Evolutionary conservation across 2,329 filamentous ascomycete species (phyloP).

Genomic region (Tricladium varicosporioides): DNA sequence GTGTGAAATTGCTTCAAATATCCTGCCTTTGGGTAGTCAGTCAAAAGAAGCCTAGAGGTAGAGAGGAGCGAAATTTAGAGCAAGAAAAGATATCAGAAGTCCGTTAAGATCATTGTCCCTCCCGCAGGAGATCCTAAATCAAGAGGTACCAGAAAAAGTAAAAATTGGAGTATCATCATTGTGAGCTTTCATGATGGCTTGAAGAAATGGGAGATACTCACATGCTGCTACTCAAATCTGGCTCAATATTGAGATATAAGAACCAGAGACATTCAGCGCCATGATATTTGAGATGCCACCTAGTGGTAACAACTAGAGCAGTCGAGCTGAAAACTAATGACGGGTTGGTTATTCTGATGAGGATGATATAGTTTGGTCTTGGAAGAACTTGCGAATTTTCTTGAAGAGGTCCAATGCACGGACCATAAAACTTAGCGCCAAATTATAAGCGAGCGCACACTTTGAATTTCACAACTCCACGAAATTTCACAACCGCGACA

Average conservation of each 20-base stretch:
- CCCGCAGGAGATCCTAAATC: conserved; percentile 57
- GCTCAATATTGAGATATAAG: too few relatives aligned
- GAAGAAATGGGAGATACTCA: conserved; percentile 8
- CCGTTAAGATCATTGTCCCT: conserved; percentile 26
- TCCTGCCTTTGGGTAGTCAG: neutral
- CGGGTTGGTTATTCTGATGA: too few relatives aligned
- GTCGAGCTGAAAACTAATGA: too few relatives aligned
- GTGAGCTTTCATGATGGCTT: conserved; percentile 9
- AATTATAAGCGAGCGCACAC: conserved; percentile 13
- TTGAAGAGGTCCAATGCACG: neutral
- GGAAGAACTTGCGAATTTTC: neutral
- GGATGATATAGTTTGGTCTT: too few relatives aligned
- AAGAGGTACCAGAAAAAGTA: conserved; percentile 96
- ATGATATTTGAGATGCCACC: too few relatives aligned
- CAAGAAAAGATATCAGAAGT: conserved; percentile 26
- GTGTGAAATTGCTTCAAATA: too few relatives aligned
- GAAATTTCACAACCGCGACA: neutral
- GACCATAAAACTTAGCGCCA: neutral
- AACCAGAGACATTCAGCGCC: too few relatives aligned
- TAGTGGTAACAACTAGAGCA: too few relatives aligned
- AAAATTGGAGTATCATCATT: conserved; percentile 72
- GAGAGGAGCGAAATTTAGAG: neutral
- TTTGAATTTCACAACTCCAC: conserved; percentile 6
- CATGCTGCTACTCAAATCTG: neutral
- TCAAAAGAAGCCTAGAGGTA: neutral